phyloP scores from a whole-genome alignment of 495 filamentous ascomycete genomes.

The Annulohypoxylon bovei region DNA sequence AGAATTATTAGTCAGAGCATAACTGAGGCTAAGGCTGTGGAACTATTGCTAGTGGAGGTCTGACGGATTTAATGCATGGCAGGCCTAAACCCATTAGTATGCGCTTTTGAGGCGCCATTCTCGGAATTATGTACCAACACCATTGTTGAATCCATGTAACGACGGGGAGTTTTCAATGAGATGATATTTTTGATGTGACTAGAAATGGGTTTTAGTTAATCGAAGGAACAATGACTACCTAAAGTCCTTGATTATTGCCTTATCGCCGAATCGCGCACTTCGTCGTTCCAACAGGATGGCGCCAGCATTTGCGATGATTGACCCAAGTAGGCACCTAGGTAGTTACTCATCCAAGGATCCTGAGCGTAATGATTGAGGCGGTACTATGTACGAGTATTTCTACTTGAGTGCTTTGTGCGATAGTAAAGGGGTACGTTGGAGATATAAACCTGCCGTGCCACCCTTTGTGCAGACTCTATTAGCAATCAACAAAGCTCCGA shows the following conservation, averaged over 20 bases:
- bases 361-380: not conserved
- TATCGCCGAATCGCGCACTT: not conserved
- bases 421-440: not conserved
- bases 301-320: not conserved
- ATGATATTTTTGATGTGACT: not conserved
- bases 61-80: not conserved
- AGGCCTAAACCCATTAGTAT: not conserved
- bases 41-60: not conserved
- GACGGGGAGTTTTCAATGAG: not conserved
- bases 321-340: not conserved
- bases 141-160: not conserved
- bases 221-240: not conserved
- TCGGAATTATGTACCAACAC: not conserved
- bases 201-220: not conserved
- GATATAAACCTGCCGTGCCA: constrained; percentile 7
- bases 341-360: not conserved
- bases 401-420: not conserved
- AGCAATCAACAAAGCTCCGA: not conserved
- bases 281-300: not conserved
- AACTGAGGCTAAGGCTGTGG: not conserved
- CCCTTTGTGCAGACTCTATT: not conserved
- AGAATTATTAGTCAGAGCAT: not conserved
- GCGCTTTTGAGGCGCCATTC: not conserved
- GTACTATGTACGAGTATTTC: not conserved
- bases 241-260: no score